Evolutionary conservation across 2,329 filamentous ascomycete species (phyloP).

Genomic region (Zymoseptoria brevis): DNA sequence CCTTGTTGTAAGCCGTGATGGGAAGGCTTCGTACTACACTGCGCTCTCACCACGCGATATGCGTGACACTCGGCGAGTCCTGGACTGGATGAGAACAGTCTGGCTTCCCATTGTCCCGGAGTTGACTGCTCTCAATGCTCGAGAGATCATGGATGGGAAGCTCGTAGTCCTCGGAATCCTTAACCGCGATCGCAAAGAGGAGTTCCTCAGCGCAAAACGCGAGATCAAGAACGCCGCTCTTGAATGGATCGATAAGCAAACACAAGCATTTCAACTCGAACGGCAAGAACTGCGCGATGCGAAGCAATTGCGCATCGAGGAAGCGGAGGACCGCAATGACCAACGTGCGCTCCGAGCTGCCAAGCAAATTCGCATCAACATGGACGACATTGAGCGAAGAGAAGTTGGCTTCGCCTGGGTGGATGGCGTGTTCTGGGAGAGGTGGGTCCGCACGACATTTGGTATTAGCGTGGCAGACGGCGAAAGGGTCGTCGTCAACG

Average conservation of each 20-base stretch:
- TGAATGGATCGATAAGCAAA: constrained; percentile 97
- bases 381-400: constrained; percentile 78
- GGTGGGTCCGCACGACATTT: constrained; percentile 92
- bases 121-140: constrained; percentile 80
- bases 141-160: constrained; percentile 90
- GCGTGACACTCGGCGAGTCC: constrained; percentile 72
- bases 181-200: constrained; percentile 67
- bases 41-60: constrained; percentile 84
- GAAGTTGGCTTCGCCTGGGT: constrained; percentile 96
- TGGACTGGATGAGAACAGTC: constrained; percentile 90
- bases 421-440: constrained; percentile 93
- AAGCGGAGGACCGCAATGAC: constrained; percentile 88
- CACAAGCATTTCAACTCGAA: constrained; percentile 83
- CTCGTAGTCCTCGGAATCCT: constrained; percentile 90
- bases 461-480: constrained; percentile 82
- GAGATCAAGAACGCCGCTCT: constrained; percentile 93
- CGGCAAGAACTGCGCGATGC: constrained; percentile 86
- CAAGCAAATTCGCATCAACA: constrained; percentile 85
- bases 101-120: constrained; percentile 96
- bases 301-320: constrained; percentile 91
- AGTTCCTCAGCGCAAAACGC: constrained; percentile 68
- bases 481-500: constrained; percentile 91
- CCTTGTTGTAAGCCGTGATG: constrained; percentile 79
- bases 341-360: constrained; percentile 77
- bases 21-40: constrained; percentile 81